These are phyloP conservation scores for Cladophialophora exuberans DNA, from an alignment of 2,329 filamentous ascomycete species.

Conservation along the genomic window DNA sequence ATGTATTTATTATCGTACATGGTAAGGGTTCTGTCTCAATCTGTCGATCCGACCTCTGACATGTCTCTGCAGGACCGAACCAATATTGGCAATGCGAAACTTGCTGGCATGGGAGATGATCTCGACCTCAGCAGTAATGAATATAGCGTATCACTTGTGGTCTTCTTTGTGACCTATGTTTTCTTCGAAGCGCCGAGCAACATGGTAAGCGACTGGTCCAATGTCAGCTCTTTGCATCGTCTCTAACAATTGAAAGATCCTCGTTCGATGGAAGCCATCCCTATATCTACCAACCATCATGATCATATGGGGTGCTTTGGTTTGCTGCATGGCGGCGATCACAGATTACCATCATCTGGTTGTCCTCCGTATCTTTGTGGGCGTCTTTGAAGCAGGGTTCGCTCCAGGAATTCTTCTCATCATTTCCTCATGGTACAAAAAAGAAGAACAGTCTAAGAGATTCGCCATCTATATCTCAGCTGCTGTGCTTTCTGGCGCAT, in stretches of 20 bases:
- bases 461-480: slow-evolving; percentile 64
- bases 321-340: slow-evolving; percentile 54
- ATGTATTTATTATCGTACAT: slow-evolving; percentile 50
- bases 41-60: too few species aligned
- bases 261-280: slow-evolving; percentile 38
- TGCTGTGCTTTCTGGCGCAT: slow-evolving; percentile 61
- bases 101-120: slow-evolving; percentile 37
- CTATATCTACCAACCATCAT: slow-evolving; percentile 21
- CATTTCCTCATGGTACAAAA: slow-evolving; percentile 65
- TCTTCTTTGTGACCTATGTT: slow-evolving; percentile 60
- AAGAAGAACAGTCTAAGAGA: slow-evolving; percentile 61
- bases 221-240: too few species aligned
- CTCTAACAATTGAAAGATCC: too few species aligned
- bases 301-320: slow-evolving; percentile 40
- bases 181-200: slow-evolving; percentile 54
- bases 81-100: slow-evolving; percentile 44
- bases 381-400: slow-evolving; percentile 57
- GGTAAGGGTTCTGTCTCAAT: slow-evolving; percentile 7
- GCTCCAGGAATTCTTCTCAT: slow-evolving; percentile 61
- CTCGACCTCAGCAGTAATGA: slow-evolving; percentile 42
- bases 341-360: slow-evolving; percentile 55
- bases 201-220: too few species aligned
- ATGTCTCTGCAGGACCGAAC: slow-evolving; percentile 11
- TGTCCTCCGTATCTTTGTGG: slow-evolving; percentile 54
- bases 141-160: slow-evolving; percentile 56